Evolutionary conservation across 495 filamentous ascomycete genomes (phyloP), one percentile per base, ranked within the genome.

Genomic region (Neurospora terricola): DNA sequence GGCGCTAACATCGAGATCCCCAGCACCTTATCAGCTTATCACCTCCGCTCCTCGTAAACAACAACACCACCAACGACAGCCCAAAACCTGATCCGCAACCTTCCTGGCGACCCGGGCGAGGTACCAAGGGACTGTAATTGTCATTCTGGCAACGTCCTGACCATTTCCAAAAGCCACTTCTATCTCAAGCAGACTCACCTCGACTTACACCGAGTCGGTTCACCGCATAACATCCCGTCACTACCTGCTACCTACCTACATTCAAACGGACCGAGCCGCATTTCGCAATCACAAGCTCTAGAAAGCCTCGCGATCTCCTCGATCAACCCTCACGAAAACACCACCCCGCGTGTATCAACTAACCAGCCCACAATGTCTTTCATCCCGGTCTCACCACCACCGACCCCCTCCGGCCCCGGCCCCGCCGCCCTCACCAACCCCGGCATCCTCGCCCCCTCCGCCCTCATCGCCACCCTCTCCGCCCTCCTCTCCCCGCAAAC

Each of bases 401-500:
- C 54, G 9, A 66, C 54, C 11, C 14, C 54, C 14, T 34, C 54
- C 23, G 54, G 54, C 23, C 54, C 23, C 48, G 10, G 3, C 10
- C 45, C 45, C 9, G 9, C 30, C 34, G n/a, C 38, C 37, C 18
- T 10, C 71, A 66, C 23, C 36, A 21, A 69, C 16, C 36, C 34
- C 23, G 23, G n/a, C 38, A 59, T 21, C 27, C 30, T 30, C 42
- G 1, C 30, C 45, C 43, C 40, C 3, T 71, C 39, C 16, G 12
- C 34, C 12, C 45, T 72, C 39, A 16, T 62, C 9, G 30, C 70
- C 18, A 14, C 36, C 11, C 14, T 10, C 71, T 73, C 45, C 76
- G 77, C 76, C 7, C 54, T 1, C 71, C 23, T 40, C 38, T 39
- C 70, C 48, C 36, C 6, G 18, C 71, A 40, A 18, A 37, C 73